Evolutionary conservation across 2,329 filamentous ascomycete genomes (phyloP).

Genomic region (Seiridium cupressi): DNA sequence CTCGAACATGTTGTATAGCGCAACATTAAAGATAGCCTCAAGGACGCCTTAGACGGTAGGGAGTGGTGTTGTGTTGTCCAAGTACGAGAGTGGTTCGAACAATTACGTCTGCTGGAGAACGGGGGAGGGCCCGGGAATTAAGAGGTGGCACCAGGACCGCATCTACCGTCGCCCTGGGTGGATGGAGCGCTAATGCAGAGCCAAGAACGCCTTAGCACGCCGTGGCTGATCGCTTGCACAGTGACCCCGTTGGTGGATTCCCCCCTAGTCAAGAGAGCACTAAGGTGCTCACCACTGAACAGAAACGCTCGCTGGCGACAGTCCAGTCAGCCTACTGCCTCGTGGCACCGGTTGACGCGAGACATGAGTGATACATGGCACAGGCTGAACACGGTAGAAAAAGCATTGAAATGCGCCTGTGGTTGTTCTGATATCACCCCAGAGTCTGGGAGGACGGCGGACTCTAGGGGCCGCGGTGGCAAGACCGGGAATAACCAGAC

Average conservation of each 20-base stretch:
- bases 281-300: neutral
- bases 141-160: neutral
- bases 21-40: neutral
- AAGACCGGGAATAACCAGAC: too few species aligned
- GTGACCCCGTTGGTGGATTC: too few species aligned
- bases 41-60: neutral
- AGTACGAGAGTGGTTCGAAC: neutral
- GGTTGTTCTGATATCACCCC: too few species aligned
- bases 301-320: too few species aligned
- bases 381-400: neutral
- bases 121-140: neutral
- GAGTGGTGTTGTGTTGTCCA: neutral
- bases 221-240: neutral
- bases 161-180: neutral
- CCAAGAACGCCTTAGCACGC: neutral
- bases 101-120: neutral
- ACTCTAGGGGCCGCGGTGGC: too few species aligned
- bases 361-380: neutral
- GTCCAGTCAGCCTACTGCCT: too few species aligned
- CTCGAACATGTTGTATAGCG: slow-evolving; percentile 19
- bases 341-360: neutral
- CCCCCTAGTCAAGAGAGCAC: neutral
- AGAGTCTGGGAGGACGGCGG: too few species aligned
- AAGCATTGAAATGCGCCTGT: too few species aligned
- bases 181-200: neutral